Percentiles rank a stretch among this genome's conserved stretches.
Evolutionary conservation across 148 eudicot genomes (phyloP).

Genomic region (Silene latifolia): DNA sequence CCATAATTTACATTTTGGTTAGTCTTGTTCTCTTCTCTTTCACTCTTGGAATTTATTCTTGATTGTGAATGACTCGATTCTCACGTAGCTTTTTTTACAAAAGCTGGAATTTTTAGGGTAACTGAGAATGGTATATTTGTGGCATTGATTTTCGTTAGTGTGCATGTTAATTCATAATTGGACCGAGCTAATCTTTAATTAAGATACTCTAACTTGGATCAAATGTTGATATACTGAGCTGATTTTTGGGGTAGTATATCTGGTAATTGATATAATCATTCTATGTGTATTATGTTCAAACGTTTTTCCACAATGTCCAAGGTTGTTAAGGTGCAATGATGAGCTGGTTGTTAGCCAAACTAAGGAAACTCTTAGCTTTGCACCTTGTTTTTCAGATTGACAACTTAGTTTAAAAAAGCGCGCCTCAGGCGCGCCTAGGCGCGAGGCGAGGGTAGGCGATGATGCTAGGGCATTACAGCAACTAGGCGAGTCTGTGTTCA

Average conservation of each 20-base stretch:
- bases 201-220: background rate
- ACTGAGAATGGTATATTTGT: background rate
- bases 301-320: background rate
- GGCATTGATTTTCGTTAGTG: background rate
- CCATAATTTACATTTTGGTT: constrained; percentile 50
- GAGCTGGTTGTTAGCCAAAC: background rate
- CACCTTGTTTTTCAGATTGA: background rate
- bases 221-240: background rate
- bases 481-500: no score
- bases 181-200: background rate
- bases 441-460: no score
- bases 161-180: background rate
- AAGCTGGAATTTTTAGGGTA: background rate
- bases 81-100: background rate
- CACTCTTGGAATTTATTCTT: background rate
- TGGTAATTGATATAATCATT: background rate
- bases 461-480: no score
- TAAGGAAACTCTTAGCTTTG: background rate
- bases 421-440: no score
- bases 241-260: background rate
- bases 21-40: background rate
- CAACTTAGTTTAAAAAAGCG: no score
- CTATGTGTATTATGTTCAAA: background rate
- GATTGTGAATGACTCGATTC: background rate
- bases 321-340: background rate